Conservation (phyloP, 2,329 filamentous ascomycete genomes). For the Ophidiomyces ophidiicola region DNA sequence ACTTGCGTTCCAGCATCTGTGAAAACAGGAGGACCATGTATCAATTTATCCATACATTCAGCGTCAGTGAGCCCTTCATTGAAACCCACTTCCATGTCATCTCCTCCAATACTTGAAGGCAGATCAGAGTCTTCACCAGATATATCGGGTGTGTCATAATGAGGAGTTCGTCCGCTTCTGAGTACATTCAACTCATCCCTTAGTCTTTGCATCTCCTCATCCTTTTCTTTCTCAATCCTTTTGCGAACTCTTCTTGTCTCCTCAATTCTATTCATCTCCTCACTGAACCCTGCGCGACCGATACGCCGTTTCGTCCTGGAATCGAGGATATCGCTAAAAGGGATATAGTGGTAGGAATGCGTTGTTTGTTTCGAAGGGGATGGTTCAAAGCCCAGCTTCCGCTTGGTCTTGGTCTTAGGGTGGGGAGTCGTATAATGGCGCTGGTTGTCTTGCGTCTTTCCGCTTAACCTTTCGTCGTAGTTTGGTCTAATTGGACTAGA, state of each 20-base stretch:
- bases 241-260: constrained; percentile 27
- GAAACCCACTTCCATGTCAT: constrained; percentile 1
- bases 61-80: not conserved
- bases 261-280: constrained; percentile 36
- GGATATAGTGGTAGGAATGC: constrained; percentile 26
- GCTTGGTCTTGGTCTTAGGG: constrained; percentile 2
- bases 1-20: constrained; percentile 10
- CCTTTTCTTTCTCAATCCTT: constrained; percentile 21
- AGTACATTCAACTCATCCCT: constrained; percentile 19
- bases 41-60: not conserved
- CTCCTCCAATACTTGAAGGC: not conserved
- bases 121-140: not conserved
- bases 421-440: constrained; percentile 10
- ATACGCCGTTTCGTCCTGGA: constrained; percentile 34
- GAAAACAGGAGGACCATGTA: not conserved
- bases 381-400: not conserved
- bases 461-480: not conserved
- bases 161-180: constrained; percentile 21
- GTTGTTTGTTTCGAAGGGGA: constrained; percentile 2
- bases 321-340: constrained; percentile 34
- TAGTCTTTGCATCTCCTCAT: constrained; percentile 21
- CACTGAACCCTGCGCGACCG: constrained; percentile 34
- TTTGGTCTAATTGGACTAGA: not conserved
- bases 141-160: constrained; percentile 8
- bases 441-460: constrained; percentile 2